These are phyloP conservation scores for Peniophora sp. DNA, from an alignment of 1,284 basidiomycete genomes.

Conservation along the genomic window DNA sequence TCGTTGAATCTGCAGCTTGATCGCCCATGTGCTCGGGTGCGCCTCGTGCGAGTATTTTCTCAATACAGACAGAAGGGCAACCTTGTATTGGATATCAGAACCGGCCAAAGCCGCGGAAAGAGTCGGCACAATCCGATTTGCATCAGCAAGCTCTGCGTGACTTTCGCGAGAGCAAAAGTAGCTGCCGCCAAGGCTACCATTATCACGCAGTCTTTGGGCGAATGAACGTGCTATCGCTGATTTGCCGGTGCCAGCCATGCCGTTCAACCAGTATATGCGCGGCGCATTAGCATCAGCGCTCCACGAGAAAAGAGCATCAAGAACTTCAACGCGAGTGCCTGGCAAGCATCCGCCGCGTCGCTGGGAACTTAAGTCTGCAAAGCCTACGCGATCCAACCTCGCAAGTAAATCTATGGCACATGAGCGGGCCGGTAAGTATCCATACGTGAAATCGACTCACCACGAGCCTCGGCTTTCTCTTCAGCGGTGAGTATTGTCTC, in stretches of 20 bases:
- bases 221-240: constrained; percentile 15
- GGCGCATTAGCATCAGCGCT: constrained; percentile 1
- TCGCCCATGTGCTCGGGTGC: background rate
- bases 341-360: constrained; percentile 1
- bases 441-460: too few species aligned
- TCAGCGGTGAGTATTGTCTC: too few species aligned
- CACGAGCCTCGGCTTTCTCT: too few species aligned
- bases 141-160: background rate
- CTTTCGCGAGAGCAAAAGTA: constrained; percentile 14
- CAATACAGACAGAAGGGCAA: background rate
- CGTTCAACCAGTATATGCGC: constrained; percentile 16
- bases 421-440: too few species aligned
- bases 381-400: background rate
- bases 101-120: background rate
- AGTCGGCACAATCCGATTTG: background rate
- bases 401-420: background rate
- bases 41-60: background rate
- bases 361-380: background rate
- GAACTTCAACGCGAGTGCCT: constrained; percentile 10
- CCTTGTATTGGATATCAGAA: background rate
- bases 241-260: constrained; percentile 19
- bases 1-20: background rate
- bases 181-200: constrained; percentile 10
- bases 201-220: constrained; percentile 2
- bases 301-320: constrained; percentile 11